These are phyloP conservation scores for Dactylellina haptotyla DNA, from an alignment of 2,329 filamentous ascomycete genomes.

Conservation along the genomic window DNA sequence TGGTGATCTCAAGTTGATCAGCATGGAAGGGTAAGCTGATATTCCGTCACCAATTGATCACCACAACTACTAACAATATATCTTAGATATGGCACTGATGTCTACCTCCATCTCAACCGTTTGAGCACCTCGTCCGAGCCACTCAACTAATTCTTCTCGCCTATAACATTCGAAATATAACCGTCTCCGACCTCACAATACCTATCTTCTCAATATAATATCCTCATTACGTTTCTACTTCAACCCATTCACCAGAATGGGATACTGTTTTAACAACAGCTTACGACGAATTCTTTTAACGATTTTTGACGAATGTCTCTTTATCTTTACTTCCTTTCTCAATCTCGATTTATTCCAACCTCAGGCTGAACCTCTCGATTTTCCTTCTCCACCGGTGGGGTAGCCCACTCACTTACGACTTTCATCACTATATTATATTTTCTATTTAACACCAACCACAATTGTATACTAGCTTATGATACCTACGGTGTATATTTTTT, in stretches of 20 bases:
- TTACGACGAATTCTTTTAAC: not conserved
- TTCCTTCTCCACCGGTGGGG: slow-evolving; percentile 24
- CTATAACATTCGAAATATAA: too few relatives aligned
- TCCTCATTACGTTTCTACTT: not conserved
- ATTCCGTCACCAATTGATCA: not conserved
- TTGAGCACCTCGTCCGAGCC: slow-evolving; percentile 95
- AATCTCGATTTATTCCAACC: slow-evolving; percentile 24
- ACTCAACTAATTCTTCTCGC: slow-evolving; percentile 64
- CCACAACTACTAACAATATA: slow-evolving; percentile 32
- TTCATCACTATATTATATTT: slow-evolving; percentile 38
- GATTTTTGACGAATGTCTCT: slow-evolving; percentile 5
- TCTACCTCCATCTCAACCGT: slow-evolving; percentile 96
- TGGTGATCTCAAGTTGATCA: slow-evolving; percentile 95
- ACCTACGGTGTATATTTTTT: slow-evolving; percentile 34
- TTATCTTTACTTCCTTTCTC: slow-evolving; percentile 17
- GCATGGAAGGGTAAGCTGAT: slow-evolving; percentile 90
- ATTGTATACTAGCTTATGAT: slow-evolving; percentile 53
- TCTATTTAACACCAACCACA: slow-evolving; percentile 21
- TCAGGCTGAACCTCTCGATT: not conserved
- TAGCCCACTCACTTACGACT: slow-evolving; percentile 24
- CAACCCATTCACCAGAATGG: not conserved
- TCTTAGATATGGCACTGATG: slow-evolving; percentile 90
- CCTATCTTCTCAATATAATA: not conserved
- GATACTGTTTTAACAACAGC: not conserved
- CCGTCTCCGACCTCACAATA: too few relatives aligned